phyloP scores from a whole-genome alignment of 306 rosid species.

The Trichosanthes cucumerina region DNA sequence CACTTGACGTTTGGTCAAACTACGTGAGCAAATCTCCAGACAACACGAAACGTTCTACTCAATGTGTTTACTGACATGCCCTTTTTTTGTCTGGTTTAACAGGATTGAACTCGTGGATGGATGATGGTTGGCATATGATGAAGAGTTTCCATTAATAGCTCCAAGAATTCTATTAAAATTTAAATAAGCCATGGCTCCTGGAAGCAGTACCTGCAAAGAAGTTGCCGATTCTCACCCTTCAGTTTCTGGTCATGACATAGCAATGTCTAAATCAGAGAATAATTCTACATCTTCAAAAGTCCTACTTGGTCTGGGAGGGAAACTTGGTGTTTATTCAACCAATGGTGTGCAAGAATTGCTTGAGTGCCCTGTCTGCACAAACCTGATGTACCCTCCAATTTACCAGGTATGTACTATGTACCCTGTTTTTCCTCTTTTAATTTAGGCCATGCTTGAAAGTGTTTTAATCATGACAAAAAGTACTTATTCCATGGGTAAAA shows the following conservation, averaged over 20 bases:
- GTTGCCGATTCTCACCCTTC: slow-evolving; percentile 43
- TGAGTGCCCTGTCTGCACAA: slow-evolving; percentile 75
- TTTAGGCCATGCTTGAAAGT: not conserved
- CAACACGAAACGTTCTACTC: not conserved
- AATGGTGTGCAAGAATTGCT: slow-evolving; percentile 80
- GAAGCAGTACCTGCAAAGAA: slow-evolving; percentile 55
- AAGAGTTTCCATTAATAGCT: not conserved
- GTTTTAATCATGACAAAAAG: not conserved
- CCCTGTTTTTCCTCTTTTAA: not conserved
- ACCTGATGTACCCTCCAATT: slow-evolving; percentile 90
- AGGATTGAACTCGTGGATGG: not conserved
- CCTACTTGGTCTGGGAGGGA: slow-evolving; percentile 35
- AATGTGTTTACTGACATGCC: not conserved
- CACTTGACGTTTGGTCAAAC: not conserved
- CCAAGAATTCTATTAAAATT: not conserved
- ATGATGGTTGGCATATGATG: not conserved
- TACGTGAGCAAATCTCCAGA: not conserved
- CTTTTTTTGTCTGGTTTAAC: slow-evolving; percentile 17
- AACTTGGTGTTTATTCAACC: slow-evolving; percentile 46
- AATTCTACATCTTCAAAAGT: slow-evolving; percentile 31
- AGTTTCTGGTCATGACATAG: slow-evolving; percentile 42
- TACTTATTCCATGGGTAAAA: not conserved
- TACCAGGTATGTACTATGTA: slow-evolving; percentile 49
- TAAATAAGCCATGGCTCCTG: slow-evolving; percentile 49
- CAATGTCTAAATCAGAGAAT: slow-evolving; percentile 47